Evolutionary conservation across 495 filamentous ascomycete species (phyloP).

Genomic region (Symbiotaphrina buchneri): DNA sequence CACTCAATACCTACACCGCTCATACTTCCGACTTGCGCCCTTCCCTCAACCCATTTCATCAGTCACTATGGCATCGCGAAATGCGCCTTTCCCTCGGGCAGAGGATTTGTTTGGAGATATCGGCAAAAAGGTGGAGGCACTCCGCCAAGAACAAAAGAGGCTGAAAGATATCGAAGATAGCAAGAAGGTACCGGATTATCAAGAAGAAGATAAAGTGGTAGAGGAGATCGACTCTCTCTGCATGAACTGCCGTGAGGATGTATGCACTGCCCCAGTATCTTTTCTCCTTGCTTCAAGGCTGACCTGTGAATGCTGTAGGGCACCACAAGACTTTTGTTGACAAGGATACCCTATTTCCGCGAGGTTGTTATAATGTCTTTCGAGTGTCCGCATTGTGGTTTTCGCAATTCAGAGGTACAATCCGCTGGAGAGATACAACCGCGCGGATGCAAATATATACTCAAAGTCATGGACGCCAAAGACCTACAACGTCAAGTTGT

Average conservation of each 20-base stretch:
- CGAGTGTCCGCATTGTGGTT: conserved; percentile 67
- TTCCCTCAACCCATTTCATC: too few relatives aligned
- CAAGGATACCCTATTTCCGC: conserved; percentile 85
- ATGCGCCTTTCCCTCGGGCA: background rate
- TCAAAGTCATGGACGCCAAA: conserved; percentile 39
- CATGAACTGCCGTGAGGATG: conserved; percentile 78
- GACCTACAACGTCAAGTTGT: conserved; percentile 77
- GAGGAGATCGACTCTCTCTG: conserved; percentile 53
- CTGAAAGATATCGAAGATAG: background rate
- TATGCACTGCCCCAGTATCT: conserved; percentile 16
- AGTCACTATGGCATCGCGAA: too few relatives aligned
- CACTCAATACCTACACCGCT: too few relatives aligned
- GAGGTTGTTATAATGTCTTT: conserved; percentile 97
- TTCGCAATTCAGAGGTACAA: conserved; percentile 80
- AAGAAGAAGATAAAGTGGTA: conserved; percentile 32
- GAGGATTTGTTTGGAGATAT: conserved; percentile 5
- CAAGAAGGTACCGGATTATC: background rate
- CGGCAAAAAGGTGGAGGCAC: conserved; percentile 3
- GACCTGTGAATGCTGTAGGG: conserved; percentile 28
- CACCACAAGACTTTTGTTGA: conserved; percentile 63
- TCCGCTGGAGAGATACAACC: conserved; percentile 78
- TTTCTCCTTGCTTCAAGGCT: background rate
- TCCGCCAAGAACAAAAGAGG: background rate
- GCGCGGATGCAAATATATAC: conserved; percentile 56
- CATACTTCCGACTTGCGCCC: too few relatives aligned